Conservation (phyloP, 192 early-diverging fungal species). For the Coemansia sp. region DNA sequence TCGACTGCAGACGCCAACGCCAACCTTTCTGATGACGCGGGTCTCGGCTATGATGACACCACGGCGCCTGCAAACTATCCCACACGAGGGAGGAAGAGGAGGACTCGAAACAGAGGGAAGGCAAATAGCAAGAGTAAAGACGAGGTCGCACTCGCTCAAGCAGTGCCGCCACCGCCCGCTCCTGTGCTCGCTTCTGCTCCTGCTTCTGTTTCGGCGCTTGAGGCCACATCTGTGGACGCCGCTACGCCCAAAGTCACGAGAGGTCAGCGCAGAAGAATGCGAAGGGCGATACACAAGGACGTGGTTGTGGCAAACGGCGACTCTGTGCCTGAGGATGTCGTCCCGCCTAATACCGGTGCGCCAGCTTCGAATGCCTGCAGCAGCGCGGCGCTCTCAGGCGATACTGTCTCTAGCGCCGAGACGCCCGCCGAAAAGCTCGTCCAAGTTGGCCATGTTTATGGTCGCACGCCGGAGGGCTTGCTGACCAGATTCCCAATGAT, state of each 20-base stretch:
- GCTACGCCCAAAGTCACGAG: neutral
- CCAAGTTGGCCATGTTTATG: neutral
- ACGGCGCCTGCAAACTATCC: neutral
- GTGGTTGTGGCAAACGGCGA: neutral
- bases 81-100: neutral
- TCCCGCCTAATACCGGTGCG: neutral
- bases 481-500: neutral
- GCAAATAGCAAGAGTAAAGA: neutral
- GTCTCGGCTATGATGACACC: neutral
- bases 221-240: neutral
- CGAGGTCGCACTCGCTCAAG: neutral
- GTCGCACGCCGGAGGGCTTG: neutral
- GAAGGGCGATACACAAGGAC: neutral
- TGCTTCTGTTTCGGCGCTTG: neutral
- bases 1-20: neutral
- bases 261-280: constrained; percentile 1
- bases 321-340: neutral
- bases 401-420: neutral
- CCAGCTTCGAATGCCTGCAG: neutral
- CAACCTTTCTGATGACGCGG: neutral
- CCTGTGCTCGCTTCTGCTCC: neutral
- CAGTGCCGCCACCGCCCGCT: neutral
- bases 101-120: neutral
- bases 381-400: neutral
- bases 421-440: neutral